Evolutionary conservation across 768 basidiomycete genomes (phyloP), one percentile per base, ranked within the genome.

Genomic region (Boletus subparvulus): DNA sequence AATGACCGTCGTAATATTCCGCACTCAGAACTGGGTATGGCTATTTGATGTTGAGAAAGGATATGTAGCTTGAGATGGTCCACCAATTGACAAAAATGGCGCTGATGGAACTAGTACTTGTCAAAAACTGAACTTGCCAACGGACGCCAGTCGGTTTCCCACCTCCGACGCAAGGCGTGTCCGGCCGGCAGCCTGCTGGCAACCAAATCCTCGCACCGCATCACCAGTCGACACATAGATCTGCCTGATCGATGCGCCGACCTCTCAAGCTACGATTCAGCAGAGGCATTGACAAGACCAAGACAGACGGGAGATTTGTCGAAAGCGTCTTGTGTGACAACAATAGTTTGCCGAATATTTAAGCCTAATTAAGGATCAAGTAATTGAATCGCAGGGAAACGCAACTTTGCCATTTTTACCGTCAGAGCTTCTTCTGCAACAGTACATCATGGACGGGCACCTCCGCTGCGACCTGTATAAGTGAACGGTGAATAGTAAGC

Each of bases 321-420:
- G 37, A 63, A 39, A 30, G 36, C 19, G 24, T 46, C 50, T 50
- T 54, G 56, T 52, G 57, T 49, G 61, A 52, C 52, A 56, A 39
- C 52, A 32, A 55, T 33, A 46, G 52, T 45, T 59, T 64, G 52
- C 68, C 62, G 60, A 67, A 52, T 47, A 49, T 36, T 32, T 12
- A 19, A 41, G 40, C 58, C 55, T 49, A 65, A 67, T 58, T 56
- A 53, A 59, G 60, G 61, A 57, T 69, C 52, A 57, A 54, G 40
- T 58, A 60, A 69, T 55, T 54, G 64, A 58, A 57, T 40, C 39
- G 47, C 47, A 47, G 49, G 50, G 65, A 62, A 56, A 47, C 65
- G 41, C 59, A 50, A 60, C 26, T 28, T 28, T 28, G 26, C 26
- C 26, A 3, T 28, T 28, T 70, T 40, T 36, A 42, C 45, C 48